A percentile compares a stretch with the other conserved stretches of the same genome.
phyloP scores from a whole-genome alignment of 345 rosid genomes.

The Cardamine resedifolia region DNA sequence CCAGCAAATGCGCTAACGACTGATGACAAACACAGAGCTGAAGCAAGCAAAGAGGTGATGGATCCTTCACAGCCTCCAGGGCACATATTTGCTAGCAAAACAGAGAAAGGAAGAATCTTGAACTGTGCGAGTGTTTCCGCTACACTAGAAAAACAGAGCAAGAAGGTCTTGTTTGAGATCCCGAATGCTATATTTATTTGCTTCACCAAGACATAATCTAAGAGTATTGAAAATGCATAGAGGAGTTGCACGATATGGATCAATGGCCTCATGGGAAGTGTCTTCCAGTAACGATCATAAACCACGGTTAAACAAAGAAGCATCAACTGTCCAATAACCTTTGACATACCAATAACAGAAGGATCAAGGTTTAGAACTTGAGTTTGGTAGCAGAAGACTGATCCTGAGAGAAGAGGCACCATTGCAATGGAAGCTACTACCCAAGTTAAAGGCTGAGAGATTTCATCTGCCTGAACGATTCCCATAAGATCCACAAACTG shows the following conservation, averaged over 20 bases:
- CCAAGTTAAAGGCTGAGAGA: conserved; percentile 61
- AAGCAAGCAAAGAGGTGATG: conserved; percentile 67
- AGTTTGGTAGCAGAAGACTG: conserved; percentile 81
- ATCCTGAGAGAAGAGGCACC: conserved; percentile 75
- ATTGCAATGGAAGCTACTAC: conserved; percentile 59
- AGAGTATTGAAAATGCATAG: conserved; percentile 62
- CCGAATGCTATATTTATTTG: conserved; percentile 62
- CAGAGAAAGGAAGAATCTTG: conserved; percentile 67
- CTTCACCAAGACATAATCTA: conserved; percentile 63
- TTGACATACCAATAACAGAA: conserved; percentile 71
- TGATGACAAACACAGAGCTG: conserved; percentile 63
- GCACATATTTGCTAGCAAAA: conserved; percentile 55
- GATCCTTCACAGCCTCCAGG: conserved; percentile 82
- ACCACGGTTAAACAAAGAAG: conserved; percentile 63
- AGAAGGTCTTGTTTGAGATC: conserved; percentile 56
- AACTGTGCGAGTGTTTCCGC: conserved; percentile 75
- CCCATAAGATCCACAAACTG: conserved; percentile 51
- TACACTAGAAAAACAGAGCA: conserved; percentile 61
- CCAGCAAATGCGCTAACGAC: conserved; percentile 59
- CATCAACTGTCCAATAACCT: conserved; percentile 70
- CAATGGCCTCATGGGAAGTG: conserved; percentile 62
- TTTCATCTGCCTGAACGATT: conserved; percentile 52
- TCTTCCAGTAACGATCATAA: conserved; percentile 62
- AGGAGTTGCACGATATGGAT: conserved; percentile 51
- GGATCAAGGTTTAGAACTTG: conserved; percentile 70